Evolutionary conservation across 495 filamentous ascomycete genomes (phyloP).

Genomic region (Podospora pseudopauciseta): DNA sequence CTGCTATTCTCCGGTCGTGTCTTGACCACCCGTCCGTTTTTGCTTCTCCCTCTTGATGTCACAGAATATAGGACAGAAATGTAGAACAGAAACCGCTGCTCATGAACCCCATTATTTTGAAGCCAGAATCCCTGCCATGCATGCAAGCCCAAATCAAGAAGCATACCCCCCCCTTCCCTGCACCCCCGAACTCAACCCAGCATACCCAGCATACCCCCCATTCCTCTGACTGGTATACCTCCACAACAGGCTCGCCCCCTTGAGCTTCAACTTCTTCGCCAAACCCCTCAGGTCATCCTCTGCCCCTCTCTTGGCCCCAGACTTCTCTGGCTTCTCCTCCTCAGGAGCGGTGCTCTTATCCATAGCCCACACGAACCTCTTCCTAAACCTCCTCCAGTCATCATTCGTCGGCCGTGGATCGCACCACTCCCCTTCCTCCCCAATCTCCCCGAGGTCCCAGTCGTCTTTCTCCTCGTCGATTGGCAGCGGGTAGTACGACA

Average conservation of each 20-base stretch:
- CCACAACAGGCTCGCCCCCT: constrained; percentile 38
- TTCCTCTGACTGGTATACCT: constrained; percentile 26
- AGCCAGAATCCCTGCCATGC: not conserved
- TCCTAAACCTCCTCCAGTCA: constrained; percentile 38
- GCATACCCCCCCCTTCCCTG: not conserved
- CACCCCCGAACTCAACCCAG: not conserved
- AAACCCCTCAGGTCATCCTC: not conserved
- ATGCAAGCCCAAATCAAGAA: not conserved
- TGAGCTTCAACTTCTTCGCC: constrained; percentile 25
- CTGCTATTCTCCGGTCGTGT: not conserved
- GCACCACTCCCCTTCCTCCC: constrained; percentile 34
- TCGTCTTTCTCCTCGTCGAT: constrained; percentile 34
- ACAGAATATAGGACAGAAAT: not conserved
- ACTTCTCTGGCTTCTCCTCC: constrained; percentile 9
- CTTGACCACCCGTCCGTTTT: not conserved
- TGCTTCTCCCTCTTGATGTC: not conserved
- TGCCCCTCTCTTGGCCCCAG: constrained; percentile 6
- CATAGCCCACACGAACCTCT: constrained; percentile 35
- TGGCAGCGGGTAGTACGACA: constrained; percentile 43
- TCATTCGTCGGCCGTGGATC: constrained; percentile 41
- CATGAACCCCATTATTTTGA: not conserved
- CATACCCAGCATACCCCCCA: not conserved
- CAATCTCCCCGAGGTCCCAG: constrained; percentile 16
- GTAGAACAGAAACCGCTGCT: not conserved
- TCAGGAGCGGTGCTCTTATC: constrained; percentile 11